A percentile compares a stretch with the other conserved stretches of the same genome.
Conservation (phyloP, 148 eudicot genomes). For the Cornus kousa region DNA sequence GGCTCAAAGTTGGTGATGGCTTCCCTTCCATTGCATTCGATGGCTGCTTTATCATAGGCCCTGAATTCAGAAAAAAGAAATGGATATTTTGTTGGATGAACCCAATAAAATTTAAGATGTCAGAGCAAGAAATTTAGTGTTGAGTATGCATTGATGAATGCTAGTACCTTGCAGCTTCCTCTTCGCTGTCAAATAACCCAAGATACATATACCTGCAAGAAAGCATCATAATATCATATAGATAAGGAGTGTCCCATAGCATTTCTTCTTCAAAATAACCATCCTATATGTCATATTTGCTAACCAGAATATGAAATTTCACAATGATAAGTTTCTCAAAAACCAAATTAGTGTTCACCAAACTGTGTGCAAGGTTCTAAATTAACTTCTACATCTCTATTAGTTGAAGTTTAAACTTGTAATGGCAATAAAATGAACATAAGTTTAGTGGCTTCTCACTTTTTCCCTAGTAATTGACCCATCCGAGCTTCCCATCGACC, state of each 20-base stretch:
- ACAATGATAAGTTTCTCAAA: not conserved
- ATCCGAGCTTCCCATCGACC: conserved; percentile 65
- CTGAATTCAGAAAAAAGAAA: conserved; percentile 31
- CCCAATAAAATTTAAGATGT: not conserved
- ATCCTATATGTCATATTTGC: not conserved
- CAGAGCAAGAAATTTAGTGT: conserved; percentile 5
- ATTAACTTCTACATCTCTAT: not conserved
- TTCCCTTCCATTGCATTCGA: conserved; percentile 54
- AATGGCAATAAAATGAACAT: not conserved
- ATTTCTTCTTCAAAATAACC: conserved; percentile 8
- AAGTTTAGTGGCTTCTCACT: conserved; percentile 20
- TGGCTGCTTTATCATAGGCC: conserved; percentile 65
- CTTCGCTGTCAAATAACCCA: conserved; percentile 75
- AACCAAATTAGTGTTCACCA: not conserved
- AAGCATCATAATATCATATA: conserved; percentile 37
- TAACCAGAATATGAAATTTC: not conserved
- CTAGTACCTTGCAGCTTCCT: conserved; percentile 75
- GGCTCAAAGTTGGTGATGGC: conserved; percentile 56
- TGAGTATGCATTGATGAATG: conserved; percentile 26
- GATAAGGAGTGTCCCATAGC: conserved; percentile 36
- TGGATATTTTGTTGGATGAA: conserved; percentile 13
- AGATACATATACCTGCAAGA: conserved; percentile 81
- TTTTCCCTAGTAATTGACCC: conserved; percentile 56
- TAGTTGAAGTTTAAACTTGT: not conserved
- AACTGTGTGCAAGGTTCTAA: not conserved